Conservation (phyloP, 2,329 filamentous ascomycete genomes). For the Fusarium penzigii region DNA sequence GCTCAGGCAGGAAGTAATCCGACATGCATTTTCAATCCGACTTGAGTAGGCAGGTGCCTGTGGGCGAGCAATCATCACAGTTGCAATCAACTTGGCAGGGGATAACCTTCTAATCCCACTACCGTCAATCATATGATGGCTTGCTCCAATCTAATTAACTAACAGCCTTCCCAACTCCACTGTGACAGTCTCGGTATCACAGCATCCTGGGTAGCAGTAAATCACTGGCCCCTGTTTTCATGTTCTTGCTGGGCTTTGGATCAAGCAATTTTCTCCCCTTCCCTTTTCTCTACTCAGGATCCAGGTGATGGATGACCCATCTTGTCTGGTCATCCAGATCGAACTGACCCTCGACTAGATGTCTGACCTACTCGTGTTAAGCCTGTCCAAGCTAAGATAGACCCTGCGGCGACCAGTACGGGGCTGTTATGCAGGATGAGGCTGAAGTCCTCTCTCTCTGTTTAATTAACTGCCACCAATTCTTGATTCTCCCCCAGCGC, state of each 20-base stretch:
- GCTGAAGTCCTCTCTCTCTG: no score
- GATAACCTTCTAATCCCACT: not conserved
- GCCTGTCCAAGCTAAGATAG: conserved; percentile 16
- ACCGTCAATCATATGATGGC: not conserved
- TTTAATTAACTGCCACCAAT: no score
- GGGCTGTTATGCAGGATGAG: no score
- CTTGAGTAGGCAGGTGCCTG: not conserved
- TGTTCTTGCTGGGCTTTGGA: not conserved
- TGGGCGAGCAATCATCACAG: conserved; percentile 11
- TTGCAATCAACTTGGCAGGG: conserved; percentile 9
- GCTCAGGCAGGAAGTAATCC: not conserved
- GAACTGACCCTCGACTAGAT: no score
- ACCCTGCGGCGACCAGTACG: conserved; percentile 12
- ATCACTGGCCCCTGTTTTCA: not conserved
- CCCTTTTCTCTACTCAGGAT: no score
- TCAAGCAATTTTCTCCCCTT: no score
- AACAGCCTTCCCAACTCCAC: not conserved
- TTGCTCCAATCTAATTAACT: not conserved
- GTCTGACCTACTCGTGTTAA: not conserved
- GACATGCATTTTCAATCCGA: no score
- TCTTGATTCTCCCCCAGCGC: no score
- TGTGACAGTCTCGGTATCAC: not conserved
- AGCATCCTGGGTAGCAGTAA: not conserved
- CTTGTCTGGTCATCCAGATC: no score
- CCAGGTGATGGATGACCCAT: no score